Percentiles rank a stretch among this genome's conserved stretches.
These are phyloP conservation scores for Hyphopichia buzzinii DNA, from an alignment of 1,139 yeast genomes.

Conservation along the genomic window DNA sequence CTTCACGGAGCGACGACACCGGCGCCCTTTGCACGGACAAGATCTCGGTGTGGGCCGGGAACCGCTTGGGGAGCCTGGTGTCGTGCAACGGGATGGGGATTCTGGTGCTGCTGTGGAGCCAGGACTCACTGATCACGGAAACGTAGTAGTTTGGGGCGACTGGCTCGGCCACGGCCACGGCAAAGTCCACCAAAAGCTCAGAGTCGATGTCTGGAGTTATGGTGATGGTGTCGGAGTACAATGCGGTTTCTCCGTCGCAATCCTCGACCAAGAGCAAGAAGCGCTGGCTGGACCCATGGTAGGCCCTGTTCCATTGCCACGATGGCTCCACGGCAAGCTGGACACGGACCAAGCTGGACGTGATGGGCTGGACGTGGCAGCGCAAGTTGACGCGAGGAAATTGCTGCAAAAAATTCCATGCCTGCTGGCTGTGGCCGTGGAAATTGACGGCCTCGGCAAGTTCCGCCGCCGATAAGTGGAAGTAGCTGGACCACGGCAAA, in stretches of 20 bases:
- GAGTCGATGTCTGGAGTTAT: conserved; percentile 49
- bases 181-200: conserved; percentile 62
- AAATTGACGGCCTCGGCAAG: conserved; percentile 80
- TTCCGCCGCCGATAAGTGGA: conserved; percentile 68
- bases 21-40: conserved; percentile 51
- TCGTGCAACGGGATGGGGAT: conserved; percentile 59
- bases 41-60: conserved; percentile 60
- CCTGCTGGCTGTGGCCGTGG: conserved; percentile 62
- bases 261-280: conserved; percentile 79
- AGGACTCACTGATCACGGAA: conserved; percentile 70
- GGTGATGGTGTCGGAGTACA: conserved; percentile 55
- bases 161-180: conserved; percentile 58
- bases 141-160: conserved; percentile 77
- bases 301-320: conserved; percentile 69
- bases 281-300: conserved; percentile 66
- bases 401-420: conserved; percentile 60
- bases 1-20: conserved; percentile 46
- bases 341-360: conserved; percentile 62
- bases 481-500: conserved; percentile 79
- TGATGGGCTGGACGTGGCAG: conserved; percentile 73
- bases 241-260: conserved; percentile 73
- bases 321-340: conserved; percentile 66
- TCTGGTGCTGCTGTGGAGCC: conserved; percentile 76
- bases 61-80: conserved; percentile 63
- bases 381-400: conserved; percentile 67